A percentile compares a stretch with the other conserved stretches of the same genome.
Conservation (phyloP, 345 rosid genomes). For the Firmiana major region DNA sequence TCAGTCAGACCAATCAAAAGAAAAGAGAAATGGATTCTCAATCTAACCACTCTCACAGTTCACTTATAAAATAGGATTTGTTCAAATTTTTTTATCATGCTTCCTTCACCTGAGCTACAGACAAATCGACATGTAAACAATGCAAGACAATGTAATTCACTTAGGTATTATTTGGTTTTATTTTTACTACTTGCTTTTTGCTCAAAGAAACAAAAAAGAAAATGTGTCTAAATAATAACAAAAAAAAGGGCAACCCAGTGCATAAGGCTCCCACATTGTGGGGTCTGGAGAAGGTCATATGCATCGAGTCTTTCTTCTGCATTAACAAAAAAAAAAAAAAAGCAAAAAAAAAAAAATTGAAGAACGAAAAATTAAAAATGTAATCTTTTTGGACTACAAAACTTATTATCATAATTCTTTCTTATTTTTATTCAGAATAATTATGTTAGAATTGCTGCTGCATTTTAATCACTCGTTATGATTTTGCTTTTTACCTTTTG, state of each 20-base stretch:
- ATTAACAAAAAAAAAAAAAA: too few relatives aligned
- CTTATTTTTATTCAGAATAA: background rate
- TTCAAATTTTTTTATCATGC: background rate
- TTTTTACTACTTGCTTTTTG: background rate
- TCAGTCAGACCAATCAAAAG: background rate
- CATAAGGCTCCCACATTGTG: too few relatives aligned
- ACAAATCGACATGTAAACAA: background rate
- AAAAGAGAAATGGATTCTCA: background rate
- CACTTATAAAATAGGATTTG: background rate
- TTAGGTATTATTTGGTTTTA: background rate
- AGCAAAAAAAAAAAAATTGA: background rate
- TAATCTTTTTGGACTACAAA: background rate
- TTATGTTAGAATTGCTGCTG: background rate
- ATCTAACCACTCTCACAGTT: background rate
- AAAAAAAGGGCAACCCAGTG: too few relatives aligned
- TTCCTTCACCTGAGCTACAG: background rate
- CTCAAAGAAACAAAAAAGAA: background rate
- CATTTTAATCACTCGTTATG: background rate
- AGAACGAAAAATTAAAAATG: background rate
- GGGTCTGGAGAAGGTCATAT: too few relatives aligned
- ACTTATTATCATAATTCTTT: background rate
- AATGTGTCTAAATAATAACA: background rate
- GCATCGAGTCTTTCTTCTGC: too few relatives aligned
- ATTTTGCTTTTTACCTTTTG: background rate
- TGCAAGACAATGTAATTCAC: background rate